Evolutionary conservation across 2,329 filamentous ascomycete species (phyloP), one percentile per base, ranked within the genome.

Genomic region (Fonsecaea nubica): DNA sequence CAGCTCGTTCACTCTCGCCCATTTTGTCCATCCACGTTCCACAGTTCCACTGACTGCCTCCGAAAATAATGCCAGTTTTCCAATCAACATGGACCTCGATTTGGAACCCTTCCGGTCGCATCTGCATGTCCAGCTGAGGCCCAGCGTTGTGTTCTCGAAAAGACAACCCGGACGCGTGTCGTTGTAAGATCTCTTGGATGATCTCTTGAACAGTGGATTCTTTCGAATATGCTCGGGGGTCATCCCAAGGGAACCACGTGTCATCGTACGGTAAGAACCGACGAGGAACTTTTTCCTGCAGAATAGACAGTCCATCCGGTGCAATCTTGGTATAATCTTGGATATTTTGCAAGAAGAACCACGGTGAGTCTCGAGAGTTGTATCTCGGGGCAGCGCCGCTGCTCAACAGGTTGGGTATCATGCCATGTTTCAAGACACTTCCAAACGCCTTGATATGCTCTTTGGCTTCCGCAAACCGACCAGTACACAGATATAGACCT

Each of bases 11-110:
- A 69, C 93, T 97, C 78, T 99, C 95, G n/a, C 95, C 95, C 95
- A 99, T 99, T 85, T 99, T 99, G 84, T 99, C 95, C 93, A 97
- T 97, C 95, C 95, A 99, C 1, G 95, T 99, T 60, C 95, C 95
- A 74, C 96, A 99, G 79, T 99, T 99, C 80, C 82, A 85, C 76
- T 97, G 93, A 75, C 92, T 98, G 38, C 96, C 95, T 63, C 96
- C 95, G 75, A 96, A 97, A 65, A 99, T 89, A 69, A 99, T 86
- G 25, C 95, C 96, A 4, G 89, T 95, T 36, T 86, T 82, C 94
- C 94, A 98, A 76, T 99, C 94, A 10, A 96, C 92, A 66, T 91
- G 87, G 72, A 98, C 90, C 66, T 95, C 89, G 71, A 97, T 92
- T 75, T 97, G 89, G 83, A 99, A 99, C 0, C 95, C 95, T 74